Conservation (phyloP, 371 early-diverging fungal species). For the Dichotomocladium elegans region DNA sequence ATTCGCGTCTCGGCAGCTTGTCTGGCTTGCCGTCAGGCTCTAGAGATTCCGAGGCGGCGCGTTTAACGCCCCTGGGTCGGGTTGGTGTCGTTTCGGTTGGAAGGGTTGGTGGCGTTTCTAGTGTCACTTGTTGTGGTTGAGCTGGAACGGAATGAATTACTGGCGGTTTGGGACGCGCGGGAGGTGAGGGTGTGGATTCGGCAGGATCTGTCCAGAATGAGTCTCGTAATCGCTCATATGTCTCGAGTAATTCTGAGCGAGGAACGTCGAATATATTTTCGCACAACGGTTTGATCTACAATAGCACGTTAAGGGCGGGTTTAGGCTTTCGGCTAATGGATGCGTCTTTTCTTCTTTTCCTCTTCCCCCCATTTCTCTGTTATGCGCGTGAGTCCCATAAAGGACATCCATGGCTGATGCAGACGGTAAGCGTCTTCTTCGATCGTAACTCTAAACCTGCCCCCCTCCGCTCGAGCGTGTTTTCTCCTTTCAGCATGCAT, state of each 20-base stretch:
- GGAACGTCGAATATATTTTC: slow-evolving; percentile 10
- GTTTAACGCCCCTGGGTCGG: background rate
- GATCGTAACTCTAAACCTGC: no score
- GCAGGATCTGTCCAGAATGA: background rate
- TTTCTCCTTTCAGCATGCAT: no score
- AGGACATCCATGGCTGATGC: background rate
- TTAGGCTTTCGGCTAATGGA: no score
- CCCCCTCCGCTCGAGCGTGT: no score
- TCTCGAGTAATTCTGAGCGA: slow-evolving; percentile 1
- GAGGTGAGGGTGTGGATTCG: background rate
- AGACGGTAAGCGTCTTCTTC: no score
- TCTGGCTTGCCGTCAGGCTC: background rate
- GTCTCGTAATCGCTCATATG: slow-evolving; percentile 5
- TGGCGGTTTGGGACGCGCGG: background rate
- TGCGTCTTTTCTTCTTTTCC: background rate
- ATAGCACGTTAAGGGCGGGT: background rate
- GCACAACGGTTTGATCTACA: background rate
- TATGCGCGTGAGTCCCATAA: background rate
- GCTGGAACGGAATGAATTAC: background rate
- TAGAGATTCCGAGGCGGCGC: background rate
- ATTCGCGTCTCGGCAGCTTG: no score
- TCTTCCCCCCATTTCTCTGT: background rate
- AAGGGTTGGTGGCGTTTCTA: background rate
- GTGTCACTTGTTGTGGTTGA: background rate
- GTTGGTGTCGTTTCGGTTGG: background rate